Conservation (phyloP, 805 yeast genomes). For the Starmerella vaccinii region DNA sequence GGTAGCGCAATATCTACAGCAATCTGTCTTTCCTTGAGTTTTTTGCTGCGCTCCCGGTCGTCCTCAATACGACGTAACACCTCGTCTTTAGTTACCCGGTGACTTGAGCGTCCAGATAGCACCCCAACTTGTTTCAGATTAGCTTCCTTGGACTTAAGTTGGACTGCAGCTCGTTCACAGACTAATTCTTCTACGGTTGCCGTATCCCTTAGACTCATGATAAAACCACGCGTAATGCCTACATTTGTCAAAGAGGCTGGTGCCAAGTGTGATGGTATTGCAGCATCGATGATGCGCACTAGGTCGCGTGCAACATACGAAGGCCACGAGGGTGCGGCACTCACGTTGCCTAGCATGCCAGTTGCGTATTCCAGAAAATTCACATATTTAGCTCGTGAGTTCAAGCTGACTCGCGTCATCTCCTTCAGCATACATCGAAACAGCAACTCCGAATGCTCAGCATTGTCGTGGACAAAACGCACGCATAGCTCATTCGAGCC, state of each 20-base stretch:
- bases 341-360: constrained; percentile 16
- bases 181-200: constrained; percentile 2
- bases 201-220: constrained; percentile 11
- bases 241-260: constrained; percentile 25
- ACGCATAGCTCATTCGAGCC: constrained; percentile 26
- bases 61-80: constrained; percentile 76
- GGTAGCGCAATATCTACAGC: constrained; percentile 42
- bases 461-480: constrained; percentile 29
- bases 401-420: constrained; percentile 38
- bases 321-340: constrained; percentile 12
- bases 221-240: constrained; percentile 17
- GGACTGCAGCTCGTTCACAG: not conserved
- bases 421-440: constrained; percentile 58
- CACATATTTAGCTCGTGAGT: constrained; percentile 54
- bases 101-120: not conserved
- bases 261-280: constrained; percentile 24
- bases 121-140: constrained; percentile 1
- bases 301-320: constrained; percentile 11
- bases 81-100: constrained; percentile 37
- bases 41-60: constrained; percentile 78
- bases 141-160: constrained; percentile 6
- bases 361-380: constrained; percentile 58
- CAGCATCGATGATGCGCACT: constrained; percentile 16
- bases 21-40: constrained; percentile 75
- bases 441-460: constrained; percentile 56